Evolutionary conservation across 345 rosid species (phyloP).

Genomic region (Salix viminalis): DNA sequence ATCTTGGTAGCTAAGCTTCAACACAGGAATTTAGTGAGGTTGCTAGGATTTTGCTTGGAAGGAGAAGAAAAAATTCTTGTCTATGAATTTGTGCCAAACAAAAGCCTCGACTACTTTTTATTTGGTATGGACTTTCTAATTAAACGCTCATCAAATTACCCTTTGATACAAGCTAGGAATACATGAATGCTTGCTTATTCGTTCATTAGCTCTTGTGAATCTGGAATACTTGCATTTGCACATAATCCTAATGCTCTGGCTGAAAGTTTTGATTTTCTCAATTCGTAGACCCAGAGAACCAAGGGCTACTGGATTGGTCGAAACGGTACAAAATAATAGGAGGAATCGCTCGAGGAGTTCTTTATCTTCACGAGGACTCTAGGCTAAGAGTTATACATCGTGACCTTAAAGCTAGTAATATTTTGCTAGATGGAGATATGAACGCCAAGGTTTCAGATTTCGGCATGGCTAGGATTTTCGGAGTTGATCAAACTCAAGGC

Average conservation of each 20-base stretch:
- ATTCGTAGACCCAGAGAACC: constrained; percentile 8
- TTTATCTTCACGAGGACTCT: constrained; percentile 26
- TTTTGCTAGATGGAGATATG: constrained; percentile 20
- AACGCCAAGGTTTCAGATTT: constrained; percentile 27
- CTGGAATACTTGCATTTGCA: not conserved
- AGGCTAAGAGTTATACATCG: constrained; percentile 16
- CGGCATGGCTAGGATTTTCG: constrained; percentile 26
- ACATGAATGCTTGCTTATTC: not conserved
- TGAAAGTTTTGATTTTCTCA: not conserved
- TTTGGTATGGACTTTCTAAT: constrained; percentile 23
- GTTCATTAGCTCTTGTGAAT: not conserved
- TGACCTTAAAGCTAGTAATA: constrained; percentile 26
- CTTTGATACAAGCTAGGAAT: not conserved
- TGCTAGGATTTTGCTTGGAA: constrained; percentile 43
- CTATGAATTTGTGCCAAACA: constrained; percentile 46
- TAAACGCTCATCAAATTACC: not conserved
- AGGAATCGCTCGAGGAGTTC: constrained; percentile 24
- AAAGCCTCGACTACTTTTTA: constrained; percentile 41
- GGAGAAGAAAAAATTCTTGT: constrained; percentile 45
- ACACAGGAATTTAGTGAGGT: constrained; percentile 45
- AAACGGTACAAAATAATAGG: constrained; percentile 13
- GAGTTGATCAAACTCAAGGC: constrained; percentile 19
- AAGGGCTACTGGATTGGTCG: constrained; percentile 10
- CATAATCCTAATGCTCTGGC: too few species aligned
- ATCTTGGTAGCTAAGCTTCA: constrained; percentile 41